Percentiles rank a stretch among this genome's conserved stretches.
phyloP scores from a whole-genome alignment of 2,329 filamentous ascomycete species.

The Tolypocladium paradoxum region DNA sequence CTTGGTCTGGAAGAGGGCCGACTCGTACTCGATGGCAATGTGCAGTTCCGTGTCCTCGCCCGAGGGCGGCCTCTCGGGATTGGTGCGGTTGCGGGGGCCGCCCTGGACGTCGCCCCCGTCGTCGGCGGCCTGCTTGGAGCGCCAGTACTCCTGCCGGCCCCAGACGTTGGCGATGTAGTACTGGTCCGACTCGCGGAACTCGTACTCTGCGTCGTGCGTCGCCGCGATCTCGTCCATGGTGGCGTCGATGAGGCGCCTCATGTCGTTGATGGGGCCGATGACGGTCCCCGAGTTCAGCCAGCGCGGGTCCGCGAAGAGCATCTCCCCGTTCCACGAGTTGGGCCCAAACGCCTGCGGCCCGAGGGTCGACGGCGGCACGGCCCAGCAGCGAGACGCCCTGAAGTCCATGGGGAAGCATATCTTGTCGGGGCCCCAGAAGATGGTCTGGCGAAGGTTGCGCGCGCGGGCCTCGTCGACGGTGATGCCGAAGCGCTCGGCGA shows the following conservation, averaged over 20 bases:
- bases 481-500: conserved; percentile 38
- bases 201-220: conserved; percentile 19
- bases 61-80: conserved; percentile 9
- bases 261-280: conserved; percentile 25
- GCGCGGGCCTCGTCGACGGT: conserved; percentile 17
- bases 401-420: conserved; percentile 28
- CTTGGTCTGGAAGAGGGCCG: conserved; percentile 27
- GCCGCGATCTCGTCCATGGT: conserved; percentile 18
- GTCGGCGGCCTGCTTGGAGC: conserved; percentile 16
- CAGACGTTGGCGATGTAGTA: conserved; percentile 31
- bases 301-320: conserved; percentile 21
- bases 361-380: conserved; percentile 24
- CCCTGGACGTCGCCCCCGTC: conserved; percentile 9
- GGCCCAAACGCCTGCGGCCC: conserved; percentile 23
- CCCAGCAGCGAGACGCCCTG: conserved; percentile 27
- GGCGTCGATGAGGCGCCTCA: conserved; percentile 15
- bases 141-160: conserved; percentile 30
- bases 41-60: conserved; percentile 20
- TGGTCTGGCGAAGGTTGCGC: conserved; percentile 23
- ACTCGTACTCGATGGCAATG: conserved; percentile 29
- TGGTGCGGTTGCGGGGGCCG: conserved; percentile 9
- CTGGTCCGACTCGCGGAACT: conserved; percentile 29
- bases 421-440: conserved; percentile 35
- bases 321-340: conserved; percentile 19
- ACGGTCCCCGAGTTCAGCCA: conserved; percentile 37